Base-by-base conservation (phyloP, 1,284 basidiomycete genomes). In the Xerocomus amazonicus region DNA sequence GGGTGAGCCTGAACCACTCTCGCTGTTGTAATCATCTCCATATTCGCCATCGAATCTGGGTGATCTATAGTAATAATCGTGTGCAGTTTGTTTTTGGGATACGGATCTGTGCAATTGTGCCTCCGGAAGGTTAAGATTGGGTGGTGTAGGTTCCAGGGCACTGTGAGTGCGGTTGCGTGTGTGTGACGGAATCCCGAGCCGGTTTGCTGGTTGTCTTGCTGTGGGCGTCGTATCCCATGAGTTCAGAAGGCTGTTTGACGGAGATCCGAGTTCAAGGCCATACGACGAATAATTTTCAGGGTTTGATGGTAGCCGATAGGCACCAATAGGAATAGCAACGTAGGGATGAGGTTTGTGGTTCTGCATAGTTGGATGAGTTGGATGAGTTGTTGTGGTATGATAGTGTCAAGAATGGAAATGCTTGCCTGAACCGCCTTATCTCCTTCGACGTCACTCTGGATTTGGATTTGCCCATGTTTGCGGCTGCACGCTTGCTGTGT, bases 51-150 rank as follows among this genome's bases (percentile, higher is more conserved):
- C 68, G n/a, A 68, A 69, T 50, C 39, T 59, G 56, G 60, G 48
- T 66, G 56, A 54, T 79, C 78, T 65, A 70, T 79, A 57, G 62
- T 72, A 67, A 54, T 80, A 72, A 19, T 67, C 68, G 37, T 60
- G 59, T 42, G 68, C 59, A 3, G 66, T 58, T 14, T 69, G 57
- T 47, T 68, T 62, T 47, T 73, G 72, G 1, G 82, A 82, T 8
- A 65, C 59, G 7, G 78, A 75, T 47, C 79, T 75, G 55, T 75
- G 69, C 19, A 83, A 57, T 49, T 76, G 74, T 3, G 81, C 73
- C 43, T 84, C 79, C 19, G 80, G 76, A 57, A 80, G 78, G 3
- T 70, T 52, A 8, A 76, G 57, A 16, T 57, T 56, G 16, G 68
- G 47, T 2, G 65, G 53, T 2, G 64, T 58, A 1, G 57, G 51